Evolutionary conservation across 768 basidiomycete species (phyloP), one percentile per base, ranked within the genome.

Genomic region (Sporobolomyces phaffii): DNA sequence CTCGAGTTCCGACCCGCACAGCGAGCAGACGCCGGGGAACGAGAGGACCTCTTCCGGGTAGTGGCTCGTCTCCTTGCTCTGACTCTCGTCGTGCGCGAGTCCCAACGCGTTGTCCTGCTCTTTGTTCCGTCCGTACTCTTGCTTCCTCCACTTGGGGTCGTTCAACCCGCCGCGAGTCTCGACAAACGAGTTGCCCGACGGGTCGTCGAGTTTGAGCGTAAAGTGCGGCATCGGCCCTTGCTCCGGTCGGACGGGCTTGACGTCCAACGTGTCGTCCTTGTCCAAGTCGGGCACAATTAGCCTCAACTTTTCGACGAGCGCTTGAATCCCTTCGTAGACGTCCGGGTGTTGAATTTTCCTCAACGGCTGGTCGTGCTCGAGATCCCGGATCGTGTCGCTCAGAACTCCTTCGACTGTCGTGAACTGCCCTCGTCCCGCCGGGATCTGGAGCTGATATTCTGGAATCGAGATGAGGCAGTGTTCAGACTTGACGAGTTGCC

Each of bases 331-430:
- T 13, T 76, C 80, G 75, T 86, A 87, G 0, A 84, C 83, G 0
- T 81, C 83, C 44, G 87, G 86, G 69, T 91, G 86, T 75, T 91
- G 86, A 62, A 78, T 74, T 60, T 69, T 73, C 47, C 96, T 84
- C 14, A 97, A 78, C 0, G 91, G 88, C 74, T 98, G 94, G 65
- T 91, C 88, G 64, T 82, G 79, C 66, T 81, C 81, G 44, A 98
- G 83, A 79, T 98, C 94, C 0, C 86, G 78, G 34, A 89, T 80
- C 47, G 91, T 85, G 71, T 94, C 87, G 31, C 87, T 83, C 36
- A 99, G 78, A 69, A 97, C 84, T 41, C 96, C 94, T 77, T 99
- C 96, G 52, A 97, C 84, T 3, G 91, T 99, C n/a, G 94, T 97
- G 17, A 99, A 84, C 75, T 96, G 91, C 14, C 94, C 94, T 20